Percentiles rank a stretch among this genome's conserved stretches.
Evolutionary conservation across 352 stramenopile species (phyloP).

Genomic region (Pythium plurisporium): DNA sequence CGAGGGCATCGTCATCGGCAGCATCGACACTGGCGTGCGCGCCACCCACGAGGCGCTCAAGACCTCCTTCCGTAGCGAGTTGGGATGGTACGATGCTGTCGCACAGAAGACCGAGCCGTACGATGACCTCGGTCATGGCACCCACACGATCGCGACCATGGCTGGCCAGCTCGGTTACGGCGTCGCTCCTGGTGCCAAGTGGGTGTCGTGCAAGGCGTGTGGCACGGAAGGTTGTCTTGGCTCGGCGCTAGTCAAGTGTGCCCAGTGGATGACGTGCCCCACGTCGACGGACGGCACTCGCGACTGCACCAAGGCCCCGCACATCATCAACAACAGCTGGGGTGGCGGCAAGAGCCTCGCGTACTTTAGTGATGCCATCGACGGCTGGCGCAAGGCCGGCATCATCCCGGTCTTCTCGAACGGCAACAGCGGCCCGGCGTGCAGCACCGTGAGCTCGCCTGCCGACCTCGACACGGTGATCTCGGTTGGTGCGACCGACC

Average conservation of each 20-base stretch:
- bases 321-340: constrained; percentile 26
- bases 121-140: constrained; percentile 24
- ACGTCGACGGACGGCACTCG: constrained; percentile 19
- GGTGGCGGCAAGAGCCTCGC: not conserved
- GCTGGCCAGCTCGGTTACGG: constrained; percentile 5
- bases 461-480: constrained; percentile 24
- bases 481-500: constrained; percentile 20
- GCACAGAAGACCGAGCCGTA: constrained; percentile 13
- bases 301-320: constrained; percentile 24
- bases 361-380: constrained; percentile 1
- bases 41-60: constrained; percentile 19
- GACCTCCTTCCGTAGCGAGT: constrained; percentile 6
- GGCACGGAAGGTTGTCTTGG: constrained; percentile 15
- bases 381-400: constrained; percentile 15
- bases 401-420: constrained; percentile 26
- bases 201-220: constrained; percentile 26
- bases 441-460: constrained; percentile 14
- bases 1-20: constrained; percentile 21
- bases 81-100: constrained; percentile 25
- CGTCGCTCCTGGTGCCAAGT: constrained; percentile 16
- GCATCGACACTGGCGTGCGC: constrained; percentile 31
- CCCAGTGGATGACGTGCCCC: constrained; percentile 29
- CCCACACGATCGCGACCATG: constrained; percentile 18
- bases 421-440: constrained; percentile 20
- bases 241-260: constrained; percentile 19